A percentile compares a stretch with the other conserved stretches of the same genome.
phyloP scores from a whole-genome alignment of 163 green algal genomes.

The Scenedesmus sp. region DNA sequence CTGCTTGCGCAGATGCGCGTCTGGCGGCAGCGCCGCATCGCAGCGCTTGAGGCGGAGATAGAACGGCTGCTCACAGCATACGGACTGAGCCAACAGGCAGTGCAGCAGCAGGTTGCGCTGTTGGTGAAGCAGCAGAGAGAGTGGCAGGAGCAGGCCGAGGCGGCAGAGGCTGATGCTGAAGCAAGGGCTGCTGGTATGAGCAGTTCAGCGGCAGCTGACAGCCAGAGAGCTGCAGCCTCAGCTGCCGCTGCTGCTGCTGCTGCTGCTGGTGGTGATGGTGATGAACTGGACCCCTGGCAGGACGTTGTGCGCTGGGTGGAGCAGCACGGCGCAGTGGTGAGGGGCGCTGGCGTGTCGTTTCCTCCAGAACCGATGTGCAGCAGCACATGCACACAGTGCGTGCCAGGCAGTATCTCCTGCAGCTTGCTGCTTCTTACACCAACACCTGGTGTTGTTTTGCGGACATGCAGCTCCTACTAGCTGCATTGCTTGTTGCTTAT shows the following conservation, averaged over 20 bases:
- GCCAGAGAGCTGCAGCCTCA: background rate
- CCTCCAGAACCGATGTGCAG: background rate
- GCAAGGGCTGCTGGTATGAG: background rate
- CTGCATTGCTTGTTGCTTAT: background rate
- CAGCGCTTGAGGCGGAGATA: background rate
- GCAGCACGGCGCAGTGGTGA: background rate
- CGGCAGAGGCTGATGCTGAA: background rate
- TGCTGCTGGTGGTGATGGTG: background rate
- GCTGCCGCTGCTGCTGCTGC: background rate
- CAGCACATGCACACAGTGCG: background rate
- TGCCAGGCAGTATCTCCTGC: background rate
- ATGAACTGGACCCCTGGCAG: background rate
- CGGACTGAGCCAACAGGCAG: background rate
- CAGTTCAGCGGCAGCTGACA: background rate
- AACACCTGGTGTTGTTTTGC: no score
- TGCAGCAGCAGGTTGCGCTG: background rate
- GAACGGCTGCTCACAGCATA: background rate
- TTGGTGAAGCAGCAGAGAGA: background rate
- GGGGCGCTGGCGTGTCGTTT: no score
- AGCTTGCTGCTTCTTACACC: background rate
- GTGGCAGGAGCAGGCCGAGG: background rate
- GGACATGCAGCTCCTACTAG: background rate
- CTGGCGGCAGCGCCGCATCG: background rate
- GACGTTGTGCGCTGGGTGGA: background rate
- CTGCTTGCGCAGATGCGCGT: background rate